Evolutionary conservation across 805 yeast genomes (phyloP).

Genomic region (Lipomyces yamadae): DNA sequence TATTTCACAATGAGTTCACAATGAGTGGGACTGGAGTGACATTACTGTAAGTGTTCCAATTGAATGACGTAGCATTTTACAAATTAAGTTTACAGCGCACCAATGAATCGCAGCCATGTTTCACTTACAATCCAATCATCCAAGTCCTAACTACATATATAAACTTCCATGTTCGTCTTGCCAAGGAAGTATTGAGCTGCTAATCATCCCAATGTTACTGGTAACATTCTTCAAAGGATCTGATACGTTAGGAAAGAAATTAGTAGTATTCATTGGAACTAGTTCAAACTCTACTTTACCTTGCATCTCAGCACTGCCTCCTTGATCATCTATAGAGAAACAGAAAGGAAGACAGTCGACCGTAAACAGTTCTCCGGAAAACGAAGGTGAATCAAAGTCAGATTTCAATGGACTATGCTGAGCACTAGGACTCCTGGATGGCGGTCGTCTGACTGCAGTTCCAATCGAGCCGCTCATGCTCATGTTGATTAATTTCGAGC

Average conservation of each 20-base stretch:
- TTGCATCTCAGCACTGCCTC: not conserved
- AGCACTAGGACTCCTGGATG: constrained; percentile 1
- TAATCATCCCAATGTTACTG: not conserved
- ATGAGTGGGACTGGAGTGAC: not conserved
- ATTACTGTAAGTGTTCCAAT: not conserved
- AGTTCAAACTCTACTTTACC: not conserved
- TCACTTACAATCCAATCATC: not conserved
- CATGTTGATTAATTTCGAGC: not conserved
- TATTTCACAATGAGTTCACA: not conserved
- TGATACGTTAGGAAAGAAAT: not conserved
- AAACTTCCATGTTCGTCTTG: not conserved
- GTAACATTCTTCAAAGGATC: constrained; percentile 1
- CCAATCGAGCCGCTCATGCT: not conserved
- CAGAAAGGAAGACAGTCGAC: constrained; percentile 6
- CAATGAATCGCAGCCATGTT: not conserved
- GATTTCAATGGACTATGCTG: not conserved
- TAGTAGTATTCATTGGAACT: not conserved
- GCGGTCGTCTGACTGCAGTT: not conserved
- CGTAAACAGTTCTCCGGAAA: not conserved
- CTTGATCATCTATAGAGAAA: constrained; percentile 3
- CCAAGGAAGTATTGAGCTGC: not conserved
- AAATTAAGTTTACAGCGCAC: not conserved
- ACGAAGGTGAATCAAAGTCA: constrained; percentile 1
- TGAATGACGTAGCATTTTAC: not conserved
- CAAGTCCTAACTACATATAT: not conserved